A percentile compares a stretch with the other conserved stretches of the same genome.
Conservation (phyloP, 345 rosid genomes). For the Diplotaxis tenuifolia region DNA sequence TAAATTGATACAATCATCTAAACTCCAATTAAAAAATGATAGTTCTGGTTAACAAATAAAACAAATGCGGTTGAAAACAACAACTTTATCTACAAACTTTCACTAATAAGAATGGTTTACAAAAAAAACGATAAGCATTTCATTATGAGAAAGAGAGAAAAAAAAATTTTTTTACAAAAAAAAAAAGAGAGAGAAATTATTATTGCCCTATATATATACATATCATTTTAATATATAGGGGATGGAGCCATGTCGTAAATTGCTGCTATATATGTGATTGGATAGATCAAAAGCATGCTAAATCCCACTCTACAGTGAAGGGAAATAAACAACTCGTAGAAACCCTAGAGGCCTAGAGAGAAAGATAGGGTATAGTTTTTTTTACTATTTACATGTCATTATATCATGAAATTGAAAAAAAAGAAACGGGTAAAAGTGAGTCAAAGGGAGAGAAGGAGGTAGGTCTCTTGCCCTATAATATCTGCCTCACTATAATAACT, state of each 20-base stretch:
- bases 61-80: no score
- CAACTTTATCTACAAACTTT: no score
- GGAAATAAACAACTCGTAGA: background rate
- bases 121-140: no score
- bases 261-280: slow-evolving; percentile 5
- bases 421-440: slow-evolving; percentile 14
- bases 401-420: slow-evolving; percentile 16
- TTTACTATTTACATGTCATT: background rate
- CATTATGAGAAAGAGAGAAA: no score
- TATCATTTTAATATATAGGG: no score
- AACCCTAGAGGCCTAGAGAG: background rate
- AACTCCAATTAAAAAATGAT: no score
- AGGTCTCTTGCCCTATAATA: slow-evolving; percentile 20
- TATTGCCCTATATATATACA: no score
- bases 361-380: background rate
- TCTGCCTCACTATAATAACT: slow-evolving; percentile 7
- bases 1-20: no score
- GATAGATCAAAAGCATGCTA: background rate
- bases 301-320: background rate
- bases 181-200: no score
- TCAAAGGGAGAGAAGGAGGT: slow-evolving; percentile 27
- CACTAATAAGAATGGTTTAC: no score
- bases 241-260: background rate
- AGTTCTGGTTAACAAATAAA: no score
- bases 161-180: no score